Conservation (phyloP, 371 early-diverging fungal species). For the Thermomucor indicae-seudaticae region DNA sequence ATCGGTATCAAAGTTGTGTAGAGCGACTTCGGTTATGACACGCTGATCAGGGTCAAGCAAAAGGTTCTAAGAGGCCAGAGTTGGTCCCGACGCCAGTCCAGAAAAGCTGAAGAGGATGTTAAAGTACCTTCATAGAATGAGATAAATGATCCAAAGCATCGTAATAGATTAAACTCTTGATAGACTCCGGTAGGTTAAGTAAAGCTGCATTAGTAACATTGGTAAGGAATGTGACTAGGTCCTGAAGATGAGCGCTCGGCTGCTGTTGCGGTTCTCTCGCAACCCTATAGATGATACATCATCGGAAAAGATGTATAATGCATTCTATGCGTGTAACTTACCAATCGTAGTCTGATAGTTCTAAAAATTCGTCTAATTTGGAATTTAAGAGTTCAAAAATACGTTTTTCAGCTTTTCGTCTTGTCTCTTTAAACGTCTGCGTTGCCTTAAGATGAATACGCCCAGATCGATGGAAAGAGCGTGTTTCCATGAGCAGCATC, state of each 20-base stretch:
- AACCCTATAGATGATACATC: constrained; percentile 17
- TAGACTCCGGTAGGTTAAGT: constrained; percentile 61
- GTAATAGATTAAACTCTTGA: constrained; percentile 69
- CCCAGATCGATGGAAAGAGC: constrained; percentile 54
- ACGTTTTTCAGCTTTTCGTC: constrained; percentile 71
- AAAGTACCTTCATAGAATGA: constrained; percentile 51
- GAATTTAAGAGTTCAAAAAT: constrained; percentile 77
- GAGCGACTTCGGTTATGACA: constrained; percentile 56
- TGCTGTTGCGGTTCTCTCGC: constrained; percentile 30
- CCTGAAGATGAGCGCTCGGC: constrained; percentile 68
- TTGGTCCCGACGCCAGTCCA: neutral
- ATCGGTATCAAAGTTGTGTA: constrained; percentile 71
- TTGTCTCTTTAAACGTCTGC: constrained; percentile 68
- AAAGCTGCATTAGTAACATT: constrained; percentile 71
- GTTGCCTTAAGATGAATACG: constrained; percentile 68
- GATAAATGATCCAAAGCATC: constrained; percentile 77
- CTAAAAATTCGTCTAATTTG: constrained; percentile 80
- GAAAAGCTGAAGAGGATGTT: neutral
- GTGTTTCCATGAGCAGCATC: constrained; percentile 64
- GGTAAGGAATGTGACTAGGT: constrained; percentile 67
- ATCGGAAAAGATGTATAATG: neutral
- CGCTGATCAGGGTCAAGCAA: constrained; percentile 62
- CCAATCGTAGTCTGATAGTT: constrained; percentile 84
- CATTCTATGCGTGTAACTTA: constrained; percentile 9
- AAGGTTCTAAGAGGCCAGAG: constrained; percentile 34